Conservation (phyloP, 495 filamentous ascomycete species). For the Xylaria acuta region DNA sequence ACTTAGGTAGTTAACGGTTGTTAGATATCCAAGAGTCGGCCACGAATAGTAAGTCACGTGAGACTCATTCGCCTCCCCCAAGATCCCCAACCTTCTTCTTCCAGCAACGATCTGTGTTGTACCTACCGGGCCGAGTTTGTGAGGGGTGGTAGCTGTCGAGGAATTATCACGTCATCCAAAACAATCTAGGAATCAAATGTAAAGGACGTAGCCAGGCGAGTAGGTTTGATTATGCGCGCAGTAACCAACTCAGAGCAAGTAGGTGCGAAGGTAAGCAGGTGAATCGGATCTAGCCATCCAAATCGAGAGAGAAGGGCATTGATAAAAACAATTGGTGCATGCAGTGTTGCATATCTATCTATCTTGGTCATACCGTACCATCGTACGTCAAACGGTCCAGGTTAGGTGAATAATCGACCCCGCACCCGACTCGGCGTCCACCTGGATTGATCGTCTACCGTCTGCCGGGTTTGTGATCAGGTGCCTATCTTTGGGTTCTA, state of each 20-base stretch:
- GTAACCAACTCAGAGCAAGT: neutral
- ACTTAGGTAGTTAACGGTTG: neutral
- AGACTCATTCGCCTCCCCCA: neutral
- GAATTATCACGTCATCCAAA: neutral
- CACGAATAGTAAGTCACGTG: neutral
- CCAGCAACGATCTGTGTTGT: slow-evolving; percentile 11
- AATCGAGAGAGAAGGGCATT: neutral
- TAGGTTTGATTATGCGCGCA: neutral
- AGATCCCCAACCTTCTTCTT: slow-evolving; percentile 5
- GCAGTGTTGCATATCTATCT: neutral
- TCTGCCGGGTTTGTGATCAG: neutral
- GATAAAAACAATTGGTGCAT: neutral
- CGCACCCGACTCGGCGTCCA: slow-evolving; percentile 11
- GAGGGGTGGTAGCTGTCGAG: neutral
- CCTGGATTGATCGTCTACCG: neutral
- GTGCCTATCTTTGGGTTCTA: slow-evolving; percentile 2
- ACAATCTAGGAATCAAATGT: neutral
- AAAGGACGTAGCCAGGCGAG: neutral
- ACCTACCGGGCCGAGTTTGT: neutral
- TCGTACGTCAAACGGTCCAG: neutral
- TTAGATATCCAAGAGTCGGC: neutral
- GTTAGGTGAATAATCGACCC: neutral
- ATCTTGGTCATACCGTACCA: neutral
- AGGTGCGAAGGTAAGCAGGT: neutral
- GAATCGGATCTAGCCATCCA: neutral